Evolutionary conservation across 345 rosid species (phyloP), one percentile per base, ranked within the genome.

Genomic region (Populus euphratica): DNA sequence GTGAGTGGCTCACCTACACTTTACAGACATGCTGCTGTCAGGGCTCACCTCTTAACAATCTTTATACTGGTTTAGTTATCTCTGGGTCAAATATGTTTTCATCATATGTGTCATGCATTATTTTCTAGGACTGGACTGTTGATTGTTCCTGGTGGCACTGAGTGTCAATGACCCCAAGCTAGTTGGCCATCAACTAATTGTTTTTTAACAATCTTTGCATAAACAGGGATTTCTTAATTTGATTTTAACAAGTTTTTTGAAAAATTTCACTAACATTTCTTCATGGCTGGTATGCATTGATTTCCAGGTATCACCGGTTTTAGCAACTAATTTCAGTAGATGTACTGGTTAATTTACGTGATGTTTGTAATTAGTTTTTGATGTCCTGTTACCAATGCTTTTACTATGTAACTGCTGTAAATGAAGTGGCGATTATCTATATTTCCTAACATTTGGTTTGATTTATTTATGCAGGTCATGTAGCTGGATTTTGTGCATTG

Each of bases 401-500:
- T 9, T 47, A 27, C 27, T 41, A 73, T 39, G 13, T 54, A 25
- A 67, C 23, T 14, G 13, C 47, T 67, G 27, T 67, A 36, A 18
- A 16, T 31, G 14, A 36, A n/a, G 10, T 27, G 21, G 65, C 14
- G 52, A 38, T 38, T 18, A 52, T 29, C 10, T 20, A 33, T 43
- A 31, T 31, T 72, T 44, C 21, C 67, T 81, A 13, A 50, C 11
- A 20, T 54, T 78, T 20, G 73, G 17, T 43, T 64, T 69, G n/a
- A 25, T 50, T 69, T 29, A 64, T 72, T 49, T 81, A 33, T 91
- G 89, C 86, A 96, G 99, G 99, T 76, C 94, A 74, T 77, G 82
- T 94, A 25, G 88, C 92, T 88, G 99, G 99, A 27, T 96, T 94
- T 76, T 96, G 99, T 84, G 98, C 97, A 18, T 79, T 96, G 85